Evolutionary conservation across 2,329 filamentous ascomycete genomes (phyloP).

Genomic region (Botrytis hyacinthi): DNA sequence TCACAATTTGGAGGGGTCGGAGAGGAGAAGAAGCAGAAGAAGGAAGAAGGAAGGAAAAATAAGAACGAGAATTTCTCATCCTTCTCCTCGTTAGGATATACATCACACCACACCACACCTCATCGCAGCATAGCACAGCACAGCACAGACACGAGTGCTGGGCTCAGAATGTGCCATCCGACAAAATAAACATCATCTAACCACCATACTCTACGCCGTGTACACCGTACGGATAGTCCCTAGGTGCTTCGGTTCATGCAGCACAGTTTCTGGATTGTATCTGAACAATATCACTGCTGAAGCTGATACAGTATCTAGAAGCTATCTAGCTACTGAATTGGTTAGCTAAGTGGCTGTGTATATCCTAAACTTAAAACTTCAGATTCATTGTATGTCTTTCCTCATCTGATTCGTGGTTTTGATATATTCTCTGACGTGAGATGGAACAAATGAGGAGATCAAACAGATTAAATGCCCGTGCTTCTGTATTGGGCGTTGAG

Average conservation of each 20-base stretch:
- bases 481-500: slow-evolving; percentile 16
- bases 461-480: slow-evolving; percentile 14
- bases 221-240: slow-evolving; percentile 1
- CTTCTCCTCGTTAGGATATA: background rate
- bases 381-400: slow-evolving; percentile 12
- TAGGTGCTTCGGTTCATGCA: slow-evolving; percentile 9
- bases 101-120: background rate
- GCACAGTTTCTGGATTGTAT: slow-evolving; percentile 14
- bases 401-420: background rate
- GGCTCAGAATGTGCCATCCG: slow-evolving; percentile 7
- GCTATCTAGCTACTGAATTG: background rate
- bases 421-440: slow-evolving; percentile 20
- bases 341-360: slow-evolving; percentile 9
- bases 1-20: background rate
- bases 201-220: background rate
- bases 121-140: background rate
- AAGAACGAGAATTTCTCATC: background rate
- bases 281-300: slow-evolving; percentile 7
- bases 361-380: slow-evolving; percentile 11
- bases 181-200: background rate
- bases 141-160: background rate
- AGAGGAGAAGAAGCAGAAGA: background rate
- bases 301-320: background rate
- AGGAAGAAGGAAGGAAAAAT: background rate
- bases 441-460: slow-evolving; percentile 19